phyloP scores from a whole-genome alignment of 441 rosid genomes.

The Adansonia gregorii region DNA sequence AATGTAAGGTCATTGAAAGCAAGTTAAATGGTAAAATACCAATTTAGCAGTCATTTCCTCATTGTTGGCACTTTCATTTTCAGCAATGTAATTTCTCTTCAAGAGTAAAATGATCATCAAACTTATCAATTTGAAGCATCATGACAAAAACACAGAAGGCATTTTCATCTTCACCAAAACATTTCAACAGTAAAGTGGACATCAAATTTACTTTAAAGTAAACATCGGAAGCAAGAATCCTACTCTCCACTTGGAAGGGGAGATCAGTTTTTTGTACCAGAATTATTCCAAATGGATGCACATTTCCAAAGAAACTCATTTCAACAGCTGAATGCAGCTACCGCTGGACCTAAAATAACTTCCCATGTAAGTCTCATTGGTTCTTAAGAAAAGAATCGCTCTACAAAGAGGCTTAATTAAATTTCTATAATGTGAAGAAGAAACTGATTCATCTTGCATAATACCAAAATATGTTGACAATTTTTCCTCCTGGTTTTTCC shows the following conservation, averaged over 20 bases:
- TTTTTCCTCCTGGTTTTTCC: neutral
- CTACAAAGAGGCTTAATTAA: neutral
- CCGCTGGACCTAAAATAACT: neutral
- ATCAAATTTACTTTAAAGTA: slow-evolving; percentile 13
- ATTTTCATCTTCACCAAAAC: neutral
- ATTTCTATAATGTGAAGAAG: neutral
- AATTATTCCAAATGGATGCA: neutral
- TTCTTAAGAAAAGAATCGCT: neutral
- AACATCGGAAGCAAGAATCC: neutral
- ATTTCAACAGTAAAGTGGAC: neutral
- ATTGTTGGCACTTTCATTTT: slow-evolving; percentile 11
- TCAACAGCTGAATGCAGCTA: slow-evolving; percentile 16
- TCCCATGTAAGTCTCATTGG: neutral
- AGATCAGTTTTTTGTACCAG: neutral
- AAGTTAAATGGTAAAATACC: neutral
- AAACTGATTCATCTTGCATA: neutral
- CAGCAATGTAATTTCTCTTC: neutral
- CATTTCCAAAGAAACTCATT: slow-evolving; percentile 7
- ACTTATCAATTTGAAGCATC: neutral
- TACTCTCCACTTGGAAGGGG: neutral
- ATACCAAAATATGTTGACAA: neutral
- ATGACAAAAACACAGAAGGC: neutral
- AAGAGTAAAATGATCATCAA: neutral
- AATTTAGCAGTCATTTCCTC: slow-evolving; percentile 10
- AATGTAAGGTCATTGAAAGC: neutral